Conservation (phyloP, 2,329 filamentous ascomycete species). For the Clarireedia hainanense region DNA sequence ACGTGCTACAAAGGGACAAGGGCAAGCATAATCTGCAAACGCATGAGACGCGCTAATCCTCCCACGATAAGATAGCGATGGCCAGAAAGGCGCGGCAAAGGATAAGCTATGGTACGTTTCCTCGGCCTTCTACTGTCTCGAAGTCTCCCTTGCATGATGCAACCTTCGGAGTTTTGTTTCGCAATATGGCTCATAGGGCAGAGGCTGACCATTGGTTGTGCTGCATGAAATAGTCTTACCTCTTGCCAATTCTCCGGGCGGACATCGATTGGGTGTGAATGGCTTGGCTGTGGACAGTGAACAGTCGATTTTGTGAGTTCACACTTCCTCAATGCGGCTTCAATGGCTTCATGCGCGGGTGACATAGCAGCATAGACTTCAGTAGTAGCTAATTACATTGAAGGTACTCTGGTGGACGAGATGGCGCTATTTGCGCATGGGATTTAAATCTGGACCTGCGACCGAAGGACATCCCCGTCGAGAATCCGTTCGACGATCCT, state of each 20-base stretch:
- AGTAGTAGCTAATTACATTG: neutral
- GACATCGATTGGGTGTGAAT: conserved; percentile 91
- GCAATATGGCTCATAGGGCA: neutral
- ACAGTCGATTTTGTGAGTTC: conserved; percentile 70
- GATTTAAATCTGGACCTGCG: conserved; percentile 68
- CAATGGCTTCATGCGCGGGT: neutral
- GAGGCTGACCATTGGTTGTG: neutral
- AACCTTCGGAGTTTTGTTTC: no score
- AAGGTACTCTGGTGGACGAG: conserved; percentile 92
- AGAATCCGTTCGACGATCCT: conserved; percentile 28
- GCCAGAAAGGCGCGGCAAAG: conserved; percentile 62
- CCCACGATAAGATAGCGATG: conserved; percentile 34
- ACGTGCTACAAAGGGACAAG: neutral
- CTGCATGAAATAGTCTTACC: conserved; percentile 50
- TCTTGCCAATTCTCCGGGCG: conserved; percentile 66
- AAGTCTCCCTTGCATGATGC: neutral
- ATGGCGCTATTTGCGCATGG: conserved; percentile 95
- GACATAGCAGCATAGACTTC: neutral
- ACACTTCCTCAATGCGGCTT: neutral
- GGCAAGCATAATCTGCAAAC: neutral
- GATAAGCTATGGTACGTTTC: conserved; percentile 57
- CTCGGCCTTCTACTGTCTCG: neutral
- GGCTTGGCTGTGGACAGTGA: conserved; percentile 79
- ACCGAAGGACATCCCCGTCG: conserved; percentile 10
- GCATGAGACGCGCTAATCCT: neutral